Evolutionary conservation across 495 filamentous ascomycete genomes (phyloP).

Genomic region (Tuber calosporum): DNA sequence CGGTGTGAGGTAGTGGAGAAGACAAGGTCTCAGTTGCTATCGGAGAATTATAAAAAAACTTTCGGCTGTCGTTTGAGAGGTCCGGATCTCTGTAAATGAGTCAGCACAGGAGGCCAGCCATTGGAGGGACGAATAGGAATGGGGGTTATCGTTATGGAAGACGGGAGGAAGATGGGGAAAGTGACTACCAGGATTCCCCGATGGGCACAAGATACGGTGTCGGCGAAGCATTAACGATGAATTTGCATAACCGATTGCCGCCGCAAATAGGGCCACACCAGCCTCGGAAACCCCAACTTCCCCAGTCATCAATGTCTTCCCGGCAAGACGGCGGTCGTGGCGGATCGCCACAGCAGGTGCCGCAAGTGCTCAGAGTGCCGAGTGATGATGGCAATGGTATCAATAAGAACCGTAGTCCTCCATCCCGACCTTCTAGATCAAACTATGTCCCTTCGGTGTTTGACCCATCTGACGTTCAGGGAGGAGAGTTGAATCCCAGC

Average conservation of each 20-base stretch:
- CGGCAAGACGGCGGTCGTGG: constrained; percentile 18
- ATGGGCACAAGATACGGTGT: constrained; percentile 41
- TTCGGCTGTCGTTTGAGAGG: constrained; percentile 3
- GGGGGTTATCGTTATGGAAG: constrained; percentile 18
- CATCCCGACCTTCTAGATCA: constrained; percentile 26
- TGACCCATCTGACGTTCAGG: constrained; percentile 30
- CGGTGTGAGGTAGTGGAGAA: constrained; percentile 9
- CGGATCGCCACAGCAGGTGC: constrained; percentile 17
- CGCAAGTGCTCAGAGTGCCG: constrained; percentile 25
- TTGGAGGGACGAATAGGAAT: constrained; percentile 13
- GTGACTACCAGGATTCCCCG: constrained; percentile 38
- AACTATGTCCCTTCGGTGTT: constrained; percentile 33
- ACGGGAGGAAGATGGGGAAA: constrained; percentile 32
- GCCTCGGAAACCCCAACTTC: constrained; percentile 30
- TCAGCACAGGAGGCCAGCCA: constrained; percentile 2
- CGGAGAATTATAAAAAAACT: constrained; percentile 1
- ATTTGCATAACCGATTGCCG: constrained; percentile 28
- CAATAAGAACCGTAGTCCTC: constrained; percentile 42
- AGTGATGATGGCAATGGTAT: constrained; percentile 33
- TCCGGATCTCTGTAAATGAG: background rate
- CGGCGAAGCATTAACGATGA: constrained; percentile 33
- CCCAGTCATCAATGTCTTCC: constrained; percentile 22
- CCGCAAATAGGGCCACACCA: constrained; percentile 15
- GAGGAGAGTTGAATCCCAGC: constrained; percentile 28
- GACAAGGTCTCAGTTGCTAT: background rate